phyloP scores from a whole-genome alignment of 805 yeast species.

The Candida xyloterini region DNA sequence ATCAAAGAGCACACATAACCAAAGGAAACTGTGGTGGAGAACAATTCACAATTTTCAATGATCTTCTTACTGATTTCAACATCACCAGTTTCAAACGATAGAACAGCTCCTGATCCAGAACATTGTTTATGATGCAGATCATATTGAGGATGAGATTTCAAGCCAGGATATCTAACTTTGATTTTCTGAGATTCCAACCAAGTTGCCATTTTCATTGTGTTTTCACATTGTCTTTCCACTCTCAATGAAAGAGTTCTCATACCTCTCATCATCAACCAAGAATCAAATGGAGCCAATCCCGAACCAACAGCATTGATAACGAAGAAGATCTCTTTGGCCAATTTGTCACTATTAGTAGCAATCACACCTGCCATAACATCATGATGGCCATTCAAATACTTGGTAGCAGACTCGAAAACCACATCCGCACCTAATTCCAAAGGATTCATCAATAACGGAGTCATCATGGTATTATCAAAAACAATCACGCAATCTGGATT shows the following conservation, averaged over 20 bases:
- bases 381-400: conserved; percentile 91
- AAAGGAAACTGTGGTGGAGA: conserved; percentile 88
- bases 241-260: conserved; percentile 84
- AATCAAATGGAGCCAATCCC: conserved; percentile 89
- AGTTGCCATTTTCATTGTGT: conserved; percentile 71
- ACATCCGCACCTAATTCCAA: conserved; percentile 85
- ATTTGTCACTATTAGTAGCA: conserved; percentile 59
- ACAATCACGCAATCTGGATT: conserved; percentile 72
- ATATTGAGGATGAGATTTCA: conserved; percentile 76
- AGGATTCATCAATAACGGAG: conserved; percentile 83
- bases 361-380: conserved; percentile 95
- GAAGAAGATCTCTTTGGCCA: conserved; percentile 69
- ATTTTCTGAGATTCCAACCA: conserved; percentile 67
- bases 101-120: conserved; percentile 85
- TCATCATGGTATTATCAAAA: conserved; percentile 96
- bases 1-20: conserved; percentile 93
- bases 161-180: conserved; percentile 83
- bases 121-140: conserved; percentile 74
- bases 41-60: conserved; percentile 72
- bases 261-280: conserved; percentile 86
- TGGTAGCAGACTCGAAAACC: conserved; percentile 92
- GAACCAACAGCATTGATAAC: conserved; percentile 88
- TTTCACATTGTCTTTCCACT: conserved; percentile 82
- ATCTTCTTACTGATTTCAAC: conserved; percentile 62
- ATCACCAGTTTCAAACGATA: conserved; percentile 84